A percentile compares a stretch with the other conserved stretches of the same genome.
phyloP scores from a whole-genome alignment of 1,284 basidiomycete genomes.

The Pisolithus thermaeus region DNA sequence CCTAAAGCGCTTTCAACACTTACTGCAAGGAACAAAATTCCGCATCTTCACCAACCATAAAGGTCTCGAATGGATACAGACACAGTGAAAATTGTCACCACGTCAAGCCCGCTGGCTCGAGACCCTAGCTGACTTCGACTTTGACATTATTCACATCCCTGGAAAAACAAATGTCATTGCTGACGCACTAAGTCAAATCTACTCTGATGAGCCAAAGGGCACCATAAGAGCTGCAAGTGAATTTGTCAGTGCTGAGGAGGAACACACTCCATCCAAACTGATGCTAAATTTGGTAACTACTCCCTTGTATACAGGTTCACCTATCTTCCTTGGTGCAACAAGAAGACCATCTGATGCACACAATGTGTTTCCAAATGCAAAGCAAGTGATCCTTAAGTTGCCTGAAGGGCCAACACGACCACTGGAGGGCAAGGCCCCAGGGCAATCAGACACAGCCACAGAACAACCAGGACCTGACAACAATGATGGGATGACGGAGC shows the following conservation, averaged over 20 bases:
- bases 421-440: constrained; percentile 1
- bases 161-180: constrained; percentile 28
- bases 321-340: background rate
- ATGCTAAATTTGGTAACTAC: constrained; percentile 1
- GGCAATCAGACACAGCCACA: too few species aligned
- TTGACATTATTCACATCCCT: constrained; percentile 28
- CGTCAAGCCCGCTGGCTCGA: constrained; percentile 30
- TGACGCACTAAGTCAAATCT: constrained; percentile 27
- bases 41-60: constrained; percentile 31
- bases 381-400: constrained; percentile 1
- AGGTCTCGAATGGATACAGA: constrained; percentile 25
- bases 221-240: constrained; percentile 20
- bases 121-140: constrained; percentile 28
- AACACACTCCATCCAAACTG: background rate
- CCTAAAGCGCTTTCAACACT: constrained; percentile 20
- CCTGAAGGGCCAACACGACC: background rate
- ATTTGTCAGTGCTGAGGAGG: constrained; percentile 13
- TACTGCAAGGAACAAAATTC: constrained; percentile 11
- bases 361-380: background rate
- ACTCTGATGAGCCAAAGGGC: constrained; percentile 5
- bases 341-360: background rate
- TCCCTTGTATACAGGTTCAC: background rate
- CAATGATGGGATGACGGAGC: too few species aligned
- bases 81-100: constrained; percentile 28
- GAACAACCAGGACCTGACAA: too few species aligned